Evolutionary conservation across 495 filamentous ascomycete species (phyloP).

Genomic region (Penicillium diatomitis): DNA sequence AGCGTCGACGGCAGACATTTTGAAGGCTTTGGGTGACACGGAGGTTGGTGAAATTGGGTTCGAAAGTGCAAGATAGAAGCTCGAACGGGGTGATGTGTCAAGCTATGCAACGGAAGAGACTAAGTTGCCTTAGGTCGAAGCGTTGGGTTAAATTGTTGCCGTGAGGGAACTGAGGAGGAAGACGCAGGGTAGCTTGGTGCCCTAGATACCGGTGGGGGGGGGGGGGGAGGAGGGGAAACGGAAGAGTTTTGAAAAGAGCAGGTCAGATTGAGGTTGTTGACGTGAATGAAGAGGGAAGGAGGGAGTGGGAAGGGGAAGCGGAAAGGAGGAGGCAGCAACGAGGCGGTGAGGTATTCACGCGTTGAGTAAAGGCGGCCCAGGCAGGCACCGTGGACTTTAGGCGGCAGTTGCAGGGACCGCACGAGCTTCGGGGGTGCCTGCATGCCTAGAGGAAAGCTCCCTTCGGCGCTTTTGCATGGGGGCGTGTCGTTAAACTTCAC

Average conservation of each 20-base stretch:
- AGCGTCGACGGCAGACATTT: slow-evolving; percentile 51
- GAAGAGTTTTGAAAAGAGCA: slow-evolving; percentile 17
- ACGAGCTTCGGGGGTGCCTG: no score
- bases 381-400: not conserved
- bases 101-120: slow-evolving; percentile 38
- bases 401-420: no score
- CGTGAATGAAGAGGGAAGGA: slow-evolving; percentile 11
- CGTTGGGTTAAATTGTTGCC: slow-evolving; percentile 39
- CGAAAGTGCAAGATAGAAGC: slow-evolving; percentile 5
- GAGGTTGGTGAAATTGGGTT: slow-evolving; percentile 12
- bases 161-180: slow-evolving; percentile 27
- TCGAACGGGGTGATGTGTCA: slow-evolving; percentile 23
- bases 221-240: slow-evolving; percentile 8
- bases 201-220: slow-evolving; percentile 54
- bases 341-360: slow-evolving; percentile 4
- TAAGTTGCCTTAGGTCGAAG: slow-evolving; percentile 12
- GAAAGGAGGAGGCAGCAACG: slow-evolving; percentile 15
- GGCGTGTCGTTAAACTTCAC: no score
- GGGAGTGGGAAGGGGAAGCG: slow-evolving; percentile 6
- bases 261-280: slow-evolving; percentile 12
- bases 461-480: no score
- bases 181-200: slow-evolving; percentile 82
- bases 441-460: not conserved
- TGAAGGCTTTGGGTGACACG: slow-evolving; percentile 36
- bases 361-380: not conserved